Percentiles rank a stretch among this genome's conserved stretches.
These are phyloP conservation scores for Sistotremastrum niveocremeum DNA, from an alignment of 768 basidiomycete species.

Conservation along the genomic window DNA sequence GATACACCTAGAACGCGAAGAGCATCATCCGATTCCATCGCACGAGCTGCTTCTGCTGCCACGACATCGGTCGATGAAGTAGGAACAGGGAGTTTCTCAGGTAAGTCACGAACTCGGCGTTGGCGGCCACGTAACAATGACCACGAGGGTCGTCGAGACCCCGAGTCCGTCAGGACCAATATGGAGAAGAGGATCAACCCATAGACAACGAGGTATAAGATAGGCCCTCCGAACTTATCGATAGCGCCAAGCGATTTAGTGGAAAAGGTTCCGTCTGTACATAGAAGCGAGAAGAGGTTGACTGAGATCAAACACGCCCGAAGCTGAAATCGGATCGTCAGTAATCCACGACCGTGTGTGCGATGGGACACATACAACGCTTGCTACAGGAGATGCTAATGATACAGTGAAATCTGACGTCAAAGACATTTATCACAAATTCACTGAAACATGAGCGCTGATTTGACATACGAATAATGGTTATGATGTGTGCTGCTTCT, in stretches of 20 bases:
- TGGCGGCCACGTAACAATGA: slow-evolving; percentile 3
- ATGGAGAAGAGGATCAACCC: slow-evolving; percentile 43
- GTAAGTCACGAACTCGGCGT: not conserved
- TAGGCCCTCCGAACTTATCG: slow-evolving; percentile 57
- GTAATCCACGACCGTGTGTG: not conserved
- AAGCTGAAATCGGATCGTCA: slow-evolving; percentile 22
- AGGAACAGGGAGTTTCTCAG: not conserved
- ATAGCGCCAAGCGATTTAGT: slow-evolving; percentile 37
- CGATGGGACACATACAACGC: slow-evolving; percentile 33
- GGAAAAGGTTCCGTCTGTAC: slow-evolving; percentile 37
- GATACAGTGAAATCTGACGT: slow-evolving; percentile 49
- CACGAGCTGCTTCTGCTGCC: slow-evolving; percentile 34
- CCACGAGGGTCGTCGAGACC: slow-evolving; percentile 28
- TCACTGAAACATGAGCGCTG: not conserved
- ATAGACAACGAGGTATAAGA: slow-evolving; percentile 55
- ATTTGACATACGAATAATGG: slow-evolving; percentile 35
- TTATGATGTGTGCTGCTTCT: slow-evolving; percentile 38
- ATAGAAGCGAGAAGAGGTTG: slow-evolving; percentile 64
- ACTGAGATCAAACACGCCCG: slow-evolving; percentile 63
- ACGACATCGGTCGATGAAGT: slow-evolving; percentile 31
- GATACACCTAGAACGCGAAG: slow-evolving; percentile 50
- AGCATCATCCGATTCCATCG: slow-evolving; percentile 35
- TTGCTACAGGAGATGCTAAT: slow-evolving; percentile 53
- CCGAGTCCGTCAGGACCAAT: slow-evolving; percentile 63
- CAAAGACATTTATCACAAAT: not conserved